Base-by-base conservation (phyloP, 371 early-diverging fungal species). In the Massospora cicadina region DNA sequence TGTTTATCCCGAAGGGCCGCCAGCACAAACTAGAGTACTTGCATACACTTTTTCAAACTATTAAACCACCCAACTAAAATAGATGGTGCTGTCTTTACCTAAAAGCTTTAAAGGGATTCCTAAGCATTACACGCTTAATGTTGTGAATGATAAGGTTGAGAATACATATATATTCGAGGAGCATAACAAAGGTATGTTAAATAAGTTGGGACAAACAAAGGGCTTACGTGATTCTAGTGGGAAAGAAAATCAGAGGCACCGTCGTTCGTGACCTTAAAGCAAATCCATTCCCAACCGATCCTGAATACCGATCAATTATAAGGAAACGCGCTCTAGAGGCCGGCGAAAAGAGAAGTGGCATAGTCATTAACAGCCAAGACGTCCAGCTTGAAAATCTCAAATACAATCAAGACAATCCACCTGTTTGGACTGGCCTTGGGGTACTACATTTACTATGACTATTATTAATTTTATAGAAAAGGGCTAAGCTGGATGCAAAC, bases 81-180 rank as follows among this genome's bases (percentile, higher is more conserved):
- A 57, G 57, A 25, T 25, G 23, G 57, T 57, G 10, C 57, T 57
- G 10, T 3, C 23, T 57, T 25, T 57, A 10, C 57, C 57, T 27
- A 26, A 57, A 57, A 27, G 28, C 23, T 57, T 57, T 57, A 26
- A n/a, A n/a, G 57, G 57, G 26, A 57, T 57, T 27, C 57, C 57
- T 5, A 57, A 26, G 26, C 23, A 57, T 27, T 57, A 57, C 21
- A 57, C 28, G 21, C 28, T 57, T 10, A n/a, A 57, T 21, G 23
- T 57, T n/a, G 57, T 25, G 3, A 27, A 27, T 12, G 57, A 57
- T 3, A 57, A 27, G 26, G 57, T 25, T 10, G 57, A 57, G 26
- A 57, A 57, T n/a, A 27, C 28, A 27, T n/a, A 25, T 57, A 57
- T 57, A 5, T 57, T 57, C 21, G 57, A 57, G 26, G 57, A 57